phyloP scores from a whole-genome alignment of 305 asterid genomes.

The Withania somnifera region DNA sequence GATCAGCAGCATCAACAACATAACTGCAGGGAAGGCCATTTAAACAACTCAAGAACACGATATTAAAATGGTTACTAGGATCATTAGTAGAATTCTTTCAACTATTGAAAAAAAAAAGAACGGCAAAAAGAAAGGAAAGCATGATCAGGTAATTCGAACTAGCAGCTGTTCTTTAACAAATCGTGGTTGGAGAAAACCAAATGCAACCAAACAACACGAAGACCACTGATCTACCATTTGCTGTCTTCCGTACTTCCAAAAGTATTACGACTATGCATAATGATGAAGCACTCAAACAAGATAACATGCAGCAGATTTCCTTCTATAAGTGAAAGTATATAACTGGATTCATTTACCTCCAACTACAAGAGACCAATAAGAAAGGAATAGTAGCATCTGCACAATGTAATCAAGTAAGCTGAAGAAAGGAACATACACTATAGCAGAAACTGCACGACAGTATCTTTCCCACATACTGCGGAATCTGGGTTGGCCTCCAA shows the following conservation, averaged over 20 bases:
- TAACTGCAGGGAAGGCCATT: not conserved
- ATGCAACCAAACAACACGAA: not conserved
- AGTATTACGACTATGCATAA: not conserved
- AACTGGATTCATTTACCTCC: not conserved
- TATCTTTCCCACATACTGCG: conserved; percentile 19
- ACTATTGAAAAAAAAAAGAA: not conserved
- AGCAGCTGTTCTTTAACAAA: not conserved
- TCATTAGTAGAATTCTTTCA: not conserved
- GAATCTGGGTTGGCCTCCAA: conserved; percentile 16
- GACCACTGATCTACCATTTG: not conserved
- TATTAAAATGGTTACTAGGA: not conserved
- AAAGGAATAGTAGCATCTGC: not conserved
- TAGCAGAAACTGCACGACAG: conserved; percentile 17
- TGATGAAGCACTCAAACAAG: not conserved
- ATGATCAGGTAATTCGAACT: not conserved
- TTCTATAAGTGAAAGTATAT: not conserved
- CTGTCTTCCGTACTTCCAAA: not conserved
- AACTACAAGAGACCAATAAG: not conserved
- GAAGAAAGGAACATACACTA: conserved; percentile 11
- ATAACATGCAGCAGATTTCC: not conserved
- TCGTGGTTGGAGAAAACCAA: not conserved
- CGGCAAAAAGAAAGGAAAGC: not conserved
- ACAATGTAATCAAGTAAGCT: not conserved
- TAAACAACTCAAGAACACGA: not conserved
- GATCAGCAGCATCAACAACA: conserved; percentile 18